phyloP scores from a whole-genome alignment of 2,329 filamentous ascomycete genomes.

The Cadophora gregata region DNA sequence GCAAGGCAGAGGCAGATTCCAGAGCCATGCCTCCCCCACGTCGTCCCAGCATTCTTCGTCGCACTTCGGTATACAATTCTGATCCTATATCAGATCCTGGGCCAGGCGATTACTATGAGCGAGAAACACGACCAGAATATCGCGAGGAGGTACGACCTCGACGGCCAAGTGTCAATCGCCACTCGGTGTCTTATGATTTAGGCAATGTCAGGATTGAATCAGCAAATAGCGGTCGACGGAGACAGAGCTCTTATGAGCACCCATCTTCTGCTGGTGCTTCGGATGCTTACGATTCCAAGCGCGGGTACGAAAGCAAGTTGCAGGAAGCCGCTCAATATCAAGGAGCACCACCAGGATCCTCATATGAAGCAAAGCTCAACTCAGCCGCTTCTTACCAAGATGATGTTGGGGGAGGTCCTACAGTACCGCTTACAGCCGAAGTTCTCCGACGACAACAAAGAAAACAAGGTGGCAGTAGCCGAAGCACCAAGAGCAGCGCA shows the following conservation, averaged over 20 bases:
- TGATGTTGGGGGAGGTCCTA: slow-evolving; percentile 51
- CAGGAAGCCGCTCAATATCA: slow-evolving; percentile 57
- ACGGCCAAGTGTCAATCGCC: slow-evolving; percentile 36
- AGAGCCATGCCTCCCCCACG: slow-evolving; percentile 39
- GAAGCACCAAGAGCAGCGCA: slow-evolving; percentile 64
- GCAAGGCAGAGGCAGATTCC: slow-evolving; percentile 34
- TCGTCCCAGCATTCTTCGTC: slow-evolving; percentile 30
- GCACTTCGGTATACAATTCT: slow-evolving; percentile 21
- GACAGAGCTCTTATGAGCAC: slow-evolving; percentile 40
- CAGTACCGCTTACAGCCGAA: slow-evolving; percentile 60
- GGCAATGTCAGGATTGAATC: slow-evolving; percentile 34
- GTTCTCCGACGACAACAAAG: slow-evolving; percentile 54
- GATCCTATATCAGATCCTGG: slow-evolving; percentile 20
- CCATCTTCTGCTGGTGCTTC: slow-evolving; percentile 27
- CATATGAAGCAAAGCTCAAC: slow-evolving; percentile 52
- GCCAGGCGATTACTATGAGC: slow-evolving; percentile 11
- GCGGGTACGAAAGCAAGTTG: slow-evolving; percentile 52
- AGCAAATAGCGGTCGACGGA: slow-evolving; percentile 38
- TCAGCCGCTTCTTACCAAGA: slow-evolving; percentile 59
- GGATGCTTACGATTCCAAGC: slow-evolving; percentile 44
- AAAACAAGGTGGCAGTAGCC: slow-evolving; percentile 52
- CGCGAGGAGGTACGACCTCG: slow-evolving; percentile 32
- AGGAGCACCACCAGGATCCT: slow-evolving; percentile 12
- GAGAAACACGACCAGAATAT: slow-evolving; percentile 26
- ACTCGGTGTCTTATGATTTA: slow-evolving; percentile 42